Conservation (phyloP, 352 stramenopile species). For the Globisporangium nunn region DNA sequence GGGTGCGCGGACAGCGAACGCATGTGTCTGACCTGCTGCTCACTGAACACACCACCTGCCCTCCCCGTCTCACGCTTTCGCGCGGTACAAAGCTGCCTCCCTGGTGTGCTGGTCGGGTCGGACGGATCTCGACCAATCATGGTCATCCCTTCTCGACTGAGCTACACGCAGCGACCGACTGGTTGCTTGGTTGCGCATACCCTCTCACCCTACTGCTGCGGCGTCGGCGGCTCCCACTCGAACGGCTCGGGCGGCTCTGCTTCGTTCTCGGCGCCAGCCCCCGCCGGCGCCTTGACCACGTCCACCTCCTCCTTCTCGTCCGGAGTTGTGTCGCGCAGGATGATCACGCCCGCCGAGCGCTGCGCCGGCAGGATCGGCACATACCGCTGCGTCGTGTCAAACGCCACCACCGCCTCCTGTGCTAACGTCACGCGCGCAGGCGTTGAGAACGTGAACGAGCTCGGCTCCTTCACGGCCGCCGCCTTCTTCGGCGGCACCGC, state of each 20-base stretch:
- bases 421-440: constrained; percentile 90
- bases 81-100: too few relatives aligned
- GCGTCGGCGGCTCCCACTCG: constrained; percentile 89
- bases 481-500: constrained; percentile 28
- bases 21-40: neutral
- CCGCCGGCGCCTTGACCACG: constrained; percentile 87
- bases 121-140: neutral
- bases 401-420: constrained; percentile 88
- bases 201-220: constrained; percentile 1
- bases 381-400: constrained; percentile 92
- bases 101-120: neutral
- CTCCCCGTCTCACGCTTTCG: too few relatives aligned
- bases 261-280: constrained; percentile 90
- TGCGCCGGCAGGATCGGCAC: constrained; percentile 68
- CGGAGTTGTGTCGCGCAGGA: constrained; percentile 93
- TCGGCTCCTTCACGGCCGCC: constrained; percentile 84
- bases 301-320: constrained; percentile 92
- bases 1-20: neutral
- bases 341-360: constrained; percentile 89
- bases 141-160: too few relatives aligned
- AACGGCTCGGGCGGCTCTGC: constrained; percentile 94
- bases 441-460: constrained; percentile 90
- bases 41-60: neutral
- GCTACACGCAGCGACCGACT: too few relatives aligned
- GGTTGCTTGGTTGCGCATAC: neutral